Evolutionary conservation across 108 stramenopile genomes (phyloP), one percentile per base, ranked within the genome.

Genomic region (Licmophora abbreviata): DNA sequence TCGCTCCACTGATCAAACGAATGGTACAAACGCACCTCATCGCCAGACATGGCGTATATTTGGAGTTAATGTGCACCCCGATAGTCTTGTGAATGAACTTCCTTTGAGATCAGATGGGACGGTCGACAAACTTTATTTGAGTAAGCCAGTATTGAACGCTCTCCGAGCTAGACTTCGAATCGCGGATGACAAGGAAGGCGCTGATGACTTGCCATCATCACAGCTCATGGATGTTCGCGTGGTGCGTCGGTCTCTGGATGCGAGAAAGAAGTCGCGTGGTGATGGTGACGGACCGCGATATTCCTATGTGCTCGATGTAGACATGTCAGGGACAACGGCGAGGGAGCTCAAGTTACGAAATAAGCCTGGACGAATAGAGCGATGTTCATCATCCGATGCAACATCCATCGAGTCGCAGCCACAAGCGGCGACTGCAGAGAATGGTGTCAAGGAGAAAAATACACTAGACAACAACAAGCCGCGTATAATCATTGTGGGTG

Each of bases 231-330:
- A 66, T 56, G 67, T 77, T 17, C 58, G 73, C 35, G 76, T 90
- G 32, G 68, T 85, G 36, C 79, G 88, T 44, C 69, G 88, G 17
- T 90, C 88, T 11, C 28, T 85, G 27, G 88, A 90, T 65, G 88
- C 88, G 17, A 72, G 87, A 6, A 68, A 64, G 29, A 68, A 74
- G 48, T 41, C 62, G 17, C 49, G 48, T 27, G 48, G 54, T n/a
- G 68, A 73, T 34, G 28, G 41, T 10, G 61, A 65, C 7, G 62
- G 73, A 33, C 83, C 83, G 10, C 50, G 56, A 27, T 89, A 73
- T 54, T 52, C 71, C 23, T 83, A 85, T 46, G 88, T 90, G n/a
- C 44, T 90, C 14, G 88, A 90, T 60, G 15, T 63, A 1, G 49
- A 58, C 36, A 71, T 55, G 31, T 44, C 4, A 45, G 51, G 42